Conservation (phyloP, 2,329 filamentous ascomycete species). For the Harringtonia lauricola region DNA sequence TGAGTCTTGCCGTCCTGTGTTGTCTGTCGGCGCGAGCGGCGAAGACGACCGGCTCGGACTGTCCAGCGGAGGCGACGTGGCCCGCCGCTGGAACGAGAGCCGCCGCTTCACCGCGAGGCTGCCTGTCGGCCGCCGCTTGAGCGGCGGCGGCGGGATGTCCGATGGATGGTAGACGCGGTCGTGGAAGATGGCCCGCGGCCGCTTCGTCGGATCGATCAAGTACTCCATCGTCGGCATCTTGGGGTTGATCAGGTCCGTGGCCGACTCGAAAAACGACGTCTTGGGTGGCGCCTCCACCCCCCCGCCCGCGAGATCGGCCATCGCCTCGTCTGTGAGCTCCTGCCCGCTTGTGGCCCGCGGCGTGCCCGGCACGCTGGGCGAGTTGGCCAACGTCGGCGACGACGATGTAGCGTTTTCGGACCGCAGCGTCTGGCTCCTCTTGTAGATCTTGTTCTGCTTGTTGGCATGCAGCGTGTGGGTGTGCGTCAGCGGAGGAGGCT, state of each 20-base stretch:
- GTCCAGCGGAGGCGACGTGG: too few relatives aligned
- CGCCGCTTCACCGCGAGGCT: slow-evolving; percentile 17
- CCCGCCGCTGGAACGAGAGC: slow-evolving; percentile 7
- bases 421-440: slow-evolving; percentile 64
- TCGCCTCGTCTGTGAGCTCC: slow-evolving; percentile 22
- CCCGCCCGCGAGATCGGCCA: slow-evolving; percentile 21
- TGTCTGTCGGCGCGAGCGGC: slow-evolving; percentile 11
- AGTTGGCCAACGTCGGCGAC: slow-evolving; percentile 11
- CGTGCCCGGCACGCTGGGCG: slow-evolving; percentile 4
- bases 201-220: slow-evolving; percentile 69
- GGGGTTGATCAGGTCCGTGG: slow-evolving; percentile 83
- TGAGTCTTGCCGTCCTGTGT: slow-evolving; percentile 30
- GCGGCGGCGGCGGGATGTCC: slow-evolving; percentile 77
- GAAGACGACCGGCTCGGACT: slow-evolving; percentile 2
- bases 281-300: slow-evolving; percentile 62
- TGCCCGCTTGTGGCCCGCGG: slow-evolving; percentile 38
- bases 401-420: slow-evolving; percentile 22
- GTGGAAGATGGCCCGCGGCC: slow-evolving; percentile 88
- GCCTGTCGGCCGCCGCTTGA: slow-evolving; percentile 36
- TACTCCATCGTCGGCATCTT: slow-evolving; percentile 74
- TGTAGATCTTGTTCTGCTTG: slow-evolving; percentile 61
- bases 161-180: slow-evolving; percentile 89
- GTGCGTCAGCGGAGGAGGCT: neutral
- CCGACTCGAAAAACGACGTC: slow-evolving; percentile 91
- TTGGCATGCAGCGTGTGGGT: slow-evolving; percentile 31